Percentiles rank a stretch among this genome's conserved stretches.
Conservation (phyloP, 257 asterid species). For the Eustoma russellianum region DNA sequence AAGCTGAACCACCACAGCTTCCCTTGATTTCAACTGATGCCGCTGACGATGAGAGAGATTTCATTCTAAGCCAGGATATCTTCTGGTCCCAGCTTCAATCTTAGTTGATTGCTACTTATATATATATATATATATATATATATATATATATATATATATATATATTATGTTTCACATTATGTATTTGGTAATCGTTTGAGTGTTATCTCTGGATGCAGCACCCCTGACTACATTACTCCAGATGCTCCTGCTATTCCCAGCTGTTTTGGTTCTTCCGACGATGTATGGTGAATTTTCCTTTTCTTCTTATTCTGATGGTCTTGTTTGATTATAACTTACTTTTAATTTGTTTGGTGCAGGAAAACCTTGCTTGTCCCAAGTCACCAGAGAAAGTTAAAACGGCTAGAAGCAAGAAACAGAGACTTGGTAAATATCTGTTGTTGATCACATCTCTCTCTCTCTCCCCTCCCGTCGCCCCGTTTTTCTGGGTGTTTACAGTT, state of each 20-base stretch:
- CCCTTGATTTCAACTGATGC: constrained; percentile 18
- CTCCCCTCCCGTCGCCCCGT: no score
- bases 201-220: constrained; percentile 24
- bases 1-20: constrained; percentile 8
- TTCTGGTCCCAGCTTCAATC: constrained; percentile 44
- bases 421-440: constrained; percentile 31
- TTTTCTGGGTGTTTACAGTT: no score
- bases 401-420: constrained; percentile 48
- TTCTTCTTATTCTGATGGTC: background rate
- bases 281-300: constrained; percentile 5
- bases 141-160: no score
- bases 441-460: no score
- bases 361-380: constrained; percentile 51
- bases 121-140: background rate
- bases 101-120: no score
- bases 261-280: constrained; percentile 38
- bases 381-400: constrained; percentile 70
- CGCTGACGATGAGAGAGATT: constrained; percentile 41
- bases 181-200: background rate
- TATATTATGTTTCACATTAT: no score
- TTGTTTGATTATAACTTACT: background rate
- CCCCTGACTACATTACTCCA: constrained; percentile 91
- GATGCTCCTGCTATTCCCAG: constrained; percentile 42
- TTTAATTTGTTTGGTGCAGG: constrained; percentile 31
- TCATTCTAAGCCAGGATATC: constrained; percentile 93